Evolutionary conservation across 805 yeast genomes (phyloP).

Genomic region (Yarrowia sp.): DNA sequence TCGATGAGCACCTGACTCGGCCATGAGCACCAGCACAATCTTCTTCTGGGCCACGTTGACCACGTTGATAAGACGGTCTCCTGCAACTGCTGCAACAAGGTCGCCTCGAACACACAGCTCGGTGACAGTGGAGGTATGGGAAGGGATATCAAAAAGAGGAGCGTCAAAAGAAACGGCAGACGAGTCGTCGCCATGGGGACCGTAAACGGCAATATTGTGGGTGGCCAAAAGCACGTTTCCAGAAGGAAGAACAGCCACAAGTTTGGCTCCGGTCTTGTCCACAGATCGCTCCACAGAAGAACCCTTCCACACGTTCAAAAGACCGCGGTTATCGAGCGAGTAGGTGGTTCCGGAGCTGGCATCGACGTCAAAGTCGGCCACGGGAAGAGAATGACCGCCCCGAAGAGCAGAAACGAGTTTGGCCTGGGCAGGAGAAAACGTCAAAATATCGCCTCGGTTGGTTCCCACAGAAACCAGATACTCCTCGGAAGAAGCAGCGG

Average conservation of each 20-base stretch:
- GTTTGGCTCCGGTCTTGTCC: constrained; percentile 38
- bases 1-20: constrained; percentile 57
- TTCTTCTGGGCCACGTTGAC: constrained; percentile 49
- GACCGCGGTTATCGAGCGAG: constrained; percentile 22
- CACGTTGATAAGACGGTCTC: constrained; percentile 78
- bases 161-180: constrained; percentile 35
- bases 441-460: constrained; percentile 57
- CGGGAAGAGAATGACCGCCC: constrained; percentile 46
- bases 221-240: constrained; percentile 59
- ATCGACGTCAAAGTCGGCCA: constrained; percentile 48
- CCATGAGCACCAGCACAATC: constrained; percentile 58
- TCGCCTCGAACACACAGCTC: constrained; percentile 31
- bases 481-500: constrained; percentile 34
- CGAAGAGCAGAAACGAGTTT: constrained; percentile 52
- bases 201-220: constrained; percentile 58
- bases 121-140: constrained; percentile 53
- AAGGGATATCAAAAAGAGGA: constrained; percentile 53
- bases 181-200: constrained; percentile 35
- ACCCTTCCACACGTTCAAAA: constrained; percentile 20
- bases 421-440: constrained; percentile 66
- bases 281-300: constrained; percentile 7
- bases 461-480: constrained; percentile 58
- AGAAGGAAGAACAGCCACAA: constrained; percentile 28
- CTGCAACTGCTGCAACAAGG: constrained; percentile 66
- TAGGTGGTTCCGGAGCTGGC: constrained; percentile 37